These are phyloP conservation scores for Danielia oregonensis DNA, from an alignment of 805 yeast genomes.

Conservation along the genomic window DNA sequence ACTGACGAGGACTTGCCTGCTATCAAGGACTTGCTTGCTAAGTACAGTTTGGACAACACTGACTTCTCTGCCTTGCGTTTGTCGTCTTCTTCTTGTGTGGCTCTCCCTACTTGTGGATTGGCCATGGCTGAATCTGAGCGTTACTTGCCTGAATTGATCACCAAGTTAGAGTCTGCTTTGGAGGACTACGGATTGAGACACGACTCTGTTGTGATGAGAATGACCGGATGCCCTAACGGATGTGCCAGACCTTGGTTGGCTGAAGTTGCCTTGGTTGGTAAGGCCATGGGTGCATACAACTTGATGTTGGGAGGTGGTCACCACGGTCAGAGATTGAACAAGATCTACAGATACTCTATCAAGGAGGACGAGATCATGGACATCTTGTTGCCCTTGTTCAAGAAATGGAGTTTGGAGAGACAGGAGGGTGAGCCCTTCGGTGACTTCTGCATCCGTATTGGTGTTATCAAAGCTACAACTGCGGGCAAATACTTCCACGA, in stretches of 20 bases:
- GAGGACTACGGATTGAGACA: conserved; percentile 93
- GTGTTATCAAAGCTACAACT: conserved; percentile 81
- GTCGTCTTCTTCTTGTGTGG: conserved; percentile 95
- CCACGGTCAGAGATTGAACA: conserved; percentile 88
- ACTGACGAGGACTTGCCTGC: conserved; percentile 61
- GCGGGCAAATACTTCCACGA: conserved; percentile 96
- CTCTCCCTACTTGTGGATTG: conserved; percentile 96
- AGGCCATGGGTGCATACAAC: conserved; percentile 90
- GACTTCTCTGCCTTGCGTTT: conserved; percentile 79
- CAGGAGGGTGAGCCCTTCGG: conserved; percentile 92
- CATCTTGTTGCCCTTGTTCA: conserved; percentile 79
- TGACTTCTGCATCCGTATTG: conserved; percentile 82
- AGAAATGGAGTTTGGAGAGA: conserved; percentile 92
- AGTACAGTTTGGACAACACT: conserved; percentile 81
- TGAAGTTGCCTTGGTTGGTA: conserved; percentile 92
- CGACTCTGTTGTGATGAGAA: conserved; percentile 92
- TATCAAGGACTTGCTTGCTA: conserved; percentile 60
- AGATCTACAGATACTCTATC: conserved; percentile 80
- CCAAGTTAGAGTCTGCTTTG: conserved; percentile 78
- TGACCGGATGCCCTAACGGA: conserved; percentile 99
- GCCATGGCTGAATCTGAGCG: conserved; percentile 99
- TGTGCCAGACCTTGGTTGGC: conserved; percentile 99
- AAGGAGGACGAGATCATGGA: conserved; percentile 84
- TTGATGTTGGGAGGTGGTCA: conserved; percentile 95
- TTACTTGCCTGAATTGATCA: conserved; percentile 75